Conservation (phyloP, 1,284 basidiomycete genomes). For the Pascua sp. region DNA sequence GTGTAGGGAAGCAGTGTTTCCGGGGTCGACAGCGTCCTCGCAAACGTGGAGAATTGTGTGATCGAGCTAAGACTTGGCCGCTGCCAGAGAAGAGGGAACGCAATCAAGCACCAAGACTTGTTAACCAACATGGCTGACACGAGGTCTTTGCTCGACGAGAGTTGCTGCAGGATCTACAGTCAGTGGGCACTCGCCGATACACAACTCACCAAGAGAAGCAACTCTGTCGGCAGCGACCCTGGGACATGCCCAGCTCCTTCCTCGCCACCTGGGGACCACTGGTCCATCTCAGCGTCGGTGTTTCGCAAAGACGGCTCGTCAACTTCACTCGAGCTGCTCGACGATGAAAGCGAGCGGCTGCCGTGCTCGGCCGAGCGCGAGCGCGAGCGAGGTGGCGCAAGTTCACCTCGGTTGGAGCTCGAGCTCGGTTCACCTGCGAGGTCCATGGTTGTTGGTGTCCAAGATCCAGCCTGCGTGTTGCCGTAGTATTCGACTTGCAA, state of each 20-base stretch:
- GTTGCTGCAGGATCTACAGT: conserved; percentile 74
- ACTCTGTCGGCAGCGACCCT: conserved; percentile 69
- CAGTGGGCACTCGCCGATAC: neutral
- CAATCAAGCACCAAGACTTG: conserved; percentile 90
- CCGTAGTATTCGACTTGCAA: too few relatives aligned
- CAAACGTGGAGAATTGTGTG: conserved; percentile 41
- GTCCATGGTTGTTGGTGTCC: too few relatives aligned
- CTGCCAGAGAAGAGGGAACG: conserved; percentile 93
- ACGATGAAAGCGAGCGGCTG: too few relatives aligned
- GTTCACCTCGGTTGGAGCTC: too few relatives aligned
- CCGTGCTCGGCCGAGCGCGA: too few relatives aligned
- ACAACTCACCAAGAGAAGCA: conserved; percentile 57
- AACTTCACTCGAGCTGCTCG: too few relatives aligned
- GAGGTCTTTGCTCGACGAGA: conserved; percentile 71
- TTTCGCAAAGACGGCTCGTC: too few relatives aligned
- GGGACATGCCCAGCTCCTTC: neutral
- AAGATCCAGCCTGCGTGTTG: too few relatives aligned
- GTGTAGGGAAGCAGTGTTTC: conserved; percentile 82
- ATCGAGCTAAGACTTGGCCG: conserved; percentile 72
- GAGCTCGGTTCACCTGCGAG: too few relatives aligned
- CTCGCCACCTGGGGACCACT: too few relatives aligned
- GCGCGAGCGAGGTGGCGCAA: too few relatives aligned
- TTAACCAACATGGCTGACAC: conserved; percentile 76
- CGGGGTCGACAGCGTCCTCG: conserved; percentile 26
- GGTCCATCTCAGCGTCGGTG: too few relatives aligned